Conservation (phyloP, 768 basidiomycete species). For the Hydnomerulius pinastri region DNA sequence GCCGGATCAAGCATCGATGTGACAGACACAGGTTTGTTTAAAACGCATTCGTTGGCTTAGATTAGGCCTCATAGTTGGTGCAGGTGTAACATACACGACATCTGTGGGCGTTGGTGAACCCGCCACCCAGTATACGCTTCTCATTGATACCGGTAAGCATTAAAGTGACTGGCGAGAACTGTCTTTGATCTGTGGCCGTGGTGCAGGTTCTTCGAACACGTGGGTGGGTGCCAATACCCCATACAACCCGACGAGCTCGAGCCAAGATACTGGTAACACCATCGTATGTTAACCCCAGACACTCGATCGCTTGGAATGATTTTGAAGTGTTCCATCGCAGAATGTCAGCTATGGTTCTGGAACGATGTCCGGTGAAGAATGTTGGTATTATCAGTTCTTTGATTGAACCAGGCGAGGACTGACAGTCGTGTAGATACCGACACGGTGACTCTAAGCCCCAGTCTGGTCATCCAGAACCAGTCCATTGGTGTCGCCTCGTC, state of each 20-base stretch:
- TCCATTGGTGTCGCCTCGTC: slow-evolving; percentile 48
- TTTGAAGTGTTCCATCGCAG: slow-evolving; percentile 27
- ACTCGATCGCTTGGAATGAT: too few species aligned
- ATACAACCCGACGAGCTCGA: slow-evolving; percentile 49
- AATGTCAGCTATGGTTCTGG: slow-evolving; percentile 58
- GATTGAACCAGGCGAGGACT: background rate
- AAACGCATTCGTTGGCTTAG: background rate
- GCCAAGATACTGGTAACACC: slow-evolving; percentile 40
- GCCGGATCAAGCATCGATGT: slow-evolving; percentile 55
- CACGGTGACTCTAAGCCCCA: slow-evolving; percentile 41
- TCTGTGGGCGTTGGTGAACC: slow-evolving; percentile 55
- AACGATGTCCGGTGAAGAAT: slow-evolving; percentile 53
- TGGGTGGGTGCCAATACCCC: slow-evolving; percentile 55
- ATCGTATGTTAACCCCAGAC: slow-evolving; percentile 39
- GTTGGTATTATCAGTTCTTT: slow-evolving; percentile 24
- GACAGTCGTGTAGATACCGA: slow-evolving; percentile 42
- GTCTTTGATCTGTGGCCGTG: too few species aligned
- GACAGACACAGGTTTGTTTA: slow-evolving; percentile 48
- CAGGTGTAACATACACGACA: slow-evolving; percentile 54
- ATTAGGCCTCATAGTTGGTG: slow-evolving; percentile 1
- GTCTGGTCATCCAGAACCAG: slow-evolving; percentile 47
- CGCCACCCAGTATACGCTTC: slow-evolving; percentile 48
- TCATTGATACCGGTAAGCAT: slow-evolving; percentile 57
- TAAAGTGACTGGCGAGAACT: background rate
- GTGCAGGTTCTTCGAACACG: slow-evolving; percentile 51